phyloP scores from a whole-genome alignment of 2,329 filamentous ascomycete genomes.

The Arthrobotrys iridis region DNA sequence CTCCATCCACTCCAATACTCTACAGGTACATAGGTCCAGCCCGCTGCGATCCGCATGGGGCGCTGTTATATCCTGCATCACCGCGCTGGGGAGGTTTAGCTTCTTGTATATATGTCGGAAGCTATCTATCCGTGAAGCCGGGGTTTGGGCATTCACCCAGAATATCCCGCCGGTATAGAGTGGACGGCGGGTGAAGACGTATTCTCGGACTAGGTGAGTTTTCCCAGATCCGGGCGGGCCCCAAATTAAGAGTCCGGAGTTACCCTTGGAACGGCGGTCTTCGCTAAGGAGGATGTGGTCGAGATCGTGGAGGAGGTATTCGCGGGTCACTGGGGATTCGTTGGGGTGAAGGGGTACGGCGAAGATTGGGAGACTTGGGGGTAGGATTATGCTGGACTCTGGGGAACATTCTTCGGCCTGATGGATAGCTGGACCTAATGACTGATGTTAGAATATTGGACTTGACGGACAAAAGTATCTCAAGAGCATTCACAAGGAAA shows the following conservation, averaged over 20 bases:
- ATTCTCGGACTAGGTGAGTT: conserved; percentile 74
- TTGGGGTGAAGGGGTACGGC: conserved; percentile 62
- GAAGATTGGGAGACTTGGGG: conserved; percentile 43
- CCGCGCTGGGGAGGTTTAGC: conserved; percentile 58
- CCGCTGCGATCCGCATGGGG: conserved; percentile 65
- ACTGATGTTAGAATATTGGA: neutral
- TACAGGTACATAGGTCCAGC: conserved; percentile 65
- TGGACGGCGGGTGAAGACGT: conserved; percentile 65
- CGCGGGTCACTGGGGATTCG: conserved; percentile 71
- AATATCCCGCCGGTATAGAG: conserved; percentile 74
- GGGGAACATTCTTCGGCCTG: conserved; percentile 21
- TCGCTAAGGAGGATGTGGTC: conserved; percentile 70
- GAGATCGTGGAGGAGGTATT: conserved; percentile 69
- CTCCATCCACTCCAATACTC: conserved; percentile 72
- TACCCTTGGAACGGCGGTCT: conserved; percentile 68
- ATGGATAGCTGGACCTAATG: conserved; percentile 18
- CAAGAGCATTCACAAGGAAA: neutral
- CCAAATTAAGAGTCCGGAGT: conserved; percentile 72
- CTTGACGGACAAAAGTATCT: neutral
- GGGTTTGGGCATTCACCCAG: conserved; percentile 72
- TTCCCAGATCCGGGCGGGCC: conserved; percentile 75
- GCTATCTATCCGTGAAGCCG: conserved; percentile 31
- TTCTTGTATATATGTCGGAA: conserved; percentile 55
- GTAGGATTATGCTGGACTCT: conserved; percentile 41
- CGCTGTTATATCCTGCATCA: conserved; percentile 74